These are phyloP conservation scores for Penicillium sp. DNA, from an alignment of 2,329 filamentous ascomycete genomes.

Conservation along the genomic window DNA sequence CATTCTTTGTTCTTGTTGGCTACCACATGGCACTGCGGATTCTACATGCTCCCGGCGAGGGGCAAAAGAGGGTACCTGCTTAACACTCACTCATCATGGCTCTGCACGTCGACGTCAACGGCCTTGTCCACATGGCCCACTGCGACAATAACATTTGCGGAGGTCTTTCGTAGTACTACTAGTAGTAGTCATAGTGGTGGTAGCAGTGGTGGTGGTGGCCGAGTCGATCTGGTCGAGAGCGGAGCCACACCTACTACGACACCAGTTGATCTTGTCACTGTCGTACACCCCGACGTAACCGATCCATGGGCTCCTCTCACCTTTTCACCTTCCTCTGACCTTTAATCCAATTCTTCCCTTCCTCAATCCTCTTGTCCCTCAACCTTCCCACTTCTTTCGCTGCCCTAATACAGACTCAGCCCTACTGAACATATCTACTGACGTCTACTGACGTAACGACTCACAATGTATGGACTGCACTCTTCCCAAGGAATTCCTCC, in stretches of 20 bases:
- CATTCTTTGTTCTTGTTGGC: constrained; percentile 9
- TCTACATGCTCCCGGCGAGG: background rate
- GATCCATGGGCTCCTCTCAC: constrained; percentile 22
- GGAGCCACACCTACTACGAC: constrained; percentile 16
- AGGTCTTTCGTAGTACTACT: background rate
- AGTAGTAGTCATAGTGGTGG: background rate
- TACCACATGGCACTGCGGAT: constrained; percentile 19
- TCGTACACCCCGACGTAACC: constrained; percentile 35
- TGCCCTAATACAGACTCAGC: constrained; percentile 3
- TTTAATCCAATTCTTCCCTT: background rate
- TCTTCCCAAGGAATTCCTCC: background rate
- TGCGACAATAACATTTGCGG: constrained; percentile 23
- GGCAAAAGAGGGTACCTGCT: background rate
- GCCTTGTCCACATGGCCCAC: constrained; percentile 1
- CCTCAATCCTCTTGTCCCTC: background rate
- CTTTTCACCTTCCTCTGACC: background rate
- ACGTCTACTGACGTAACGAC: constrained; percentile 34
- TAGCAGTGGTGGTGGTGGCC: constrained; percentile 1
- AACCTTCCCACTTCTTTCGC: background rate
- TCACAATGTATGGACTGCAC: constrained; percentile 26
- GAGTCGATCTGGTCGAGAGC: constrained; percentile 1
- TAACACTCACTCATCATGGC: background rate
- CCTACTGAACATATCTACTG: background rate
- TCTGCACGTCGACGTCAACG: background rate
- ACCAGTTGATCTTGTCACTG: constrained; percentile 25